Evolutionary conservation across 2,329 filamentous ascomycete genomes (phyloP), one percentile per base, ranked within the genome.

Genomic region (Epichloe coenophiala): DNA sequence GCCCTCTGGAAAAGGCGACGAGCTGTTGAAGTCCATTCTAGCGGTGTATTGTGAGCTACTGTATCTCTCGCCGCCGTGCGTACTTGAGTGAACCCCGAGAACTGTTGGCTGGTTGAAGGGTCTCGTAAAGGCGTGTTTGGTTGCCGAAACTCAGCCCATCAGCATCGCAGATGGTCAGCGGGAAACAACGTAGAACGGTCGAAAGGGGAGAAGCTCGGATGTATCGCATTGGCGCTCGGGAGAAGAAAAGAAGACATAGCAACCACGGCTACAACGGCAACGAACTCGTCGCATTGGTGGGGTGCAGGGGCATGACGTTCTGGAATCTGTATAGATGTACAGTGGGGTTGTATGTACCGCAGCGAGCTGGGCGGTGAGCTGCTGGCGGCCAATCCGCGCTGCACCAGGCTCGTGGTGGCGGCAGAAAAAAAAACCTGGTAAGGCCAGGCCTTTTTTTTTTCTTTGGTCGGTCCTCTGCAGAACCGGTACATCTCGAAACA

Each of bases 1-100:
- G 47, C 86, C 87, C 69, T 87, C 85, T 4, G 85, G 83, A 55
- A 77, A 83, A 51, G 78, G 77, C 51, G 78, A 80, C 35, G 78
- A 77, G 69, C 75, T 79, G 65, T 83, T 81, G 68, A 83, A 83
- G 56, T 80, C 78, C 80, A 84, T 83, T 55, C 37, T 56, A 21
- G 40, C 38, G 17, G 33, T 44, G 9, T 31, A 4, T 31, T 31
- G 31, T 31, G 31, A 31, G 31, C 31, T 31, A 31, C 27, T 31
- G 27, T 4, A 9, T 31, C 27, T 31, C 27, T 31, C 27, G 8
- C 8, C 27, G 27, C 27, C 27, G 27, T 31, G 27, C 27, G 27
- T 31, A 31, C 27, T 31, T 31, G 27, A 31, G 27, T 31, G 27
- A 31, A 31, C 9, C 27, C 27, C 8, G 8, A 31, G 8, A 31